A percentile compares a stretch with the other conserved stretches of the same genome.
phyloP scores from a whole-genome alignment of 192 early-diverging fungal species.

The Funneliformis geosporum region DNA sequence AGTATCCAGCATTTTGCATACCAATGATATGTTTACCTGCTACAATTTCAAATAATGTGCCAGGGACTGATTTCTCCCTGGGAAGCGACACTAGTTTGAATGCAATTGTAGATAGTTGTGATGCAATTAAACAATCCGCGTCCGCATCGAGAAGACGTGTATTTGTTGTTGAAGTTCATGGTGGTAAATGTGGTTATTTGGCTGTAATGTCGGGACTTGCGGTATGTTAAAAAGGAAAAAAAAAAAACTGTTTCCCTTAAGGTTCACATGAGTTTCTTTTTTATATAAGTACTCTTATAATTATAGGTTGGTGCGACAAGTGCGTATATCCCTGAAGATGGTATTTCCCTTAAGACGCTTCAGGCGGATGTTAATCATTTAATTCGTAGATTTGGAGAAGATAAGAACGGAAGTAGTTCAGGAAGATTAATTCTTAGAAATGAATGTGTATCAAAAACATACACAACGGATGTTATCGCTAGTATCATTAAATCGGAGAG shows the following conservation, averaged over 20 bases:
- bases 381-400: constrained; percentile 72
- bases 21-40: constrained; percentile 93
- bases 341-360: constrained; percentile 73
- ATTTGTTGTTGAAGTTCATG: constrained; percentile 97
- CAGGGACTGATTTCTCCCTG: constrained; percentile 92
- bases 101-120: constrained; percentile 87
- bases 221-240: constrained; percentile 25
- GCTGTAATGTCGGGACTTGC: constrained; percentile 84
- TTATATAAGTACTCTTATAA: not conserved
- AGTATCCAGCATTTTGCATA: constrained; percentile 93
- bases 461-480: constrained; percentile 87
- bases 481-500: constrained; percentile 87
- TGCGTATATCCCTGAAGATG: constrained; percentile 93
- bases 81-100: constrained; percentile 96
- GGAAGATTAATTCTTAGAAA: constrained; percentile 87
- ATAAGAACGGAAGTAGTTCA: constrained; percentile 69
- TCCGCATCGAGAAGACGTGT: constrained; percentile 87
- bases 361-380: constrained; percentile 87
- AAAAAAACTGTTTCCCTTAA: not conserved
- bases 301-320: constrained; percentile 80
- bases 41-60: constrained; percentile 97
- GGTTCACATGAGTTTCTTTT: not conserved
- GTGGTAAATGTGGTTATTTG: constrained; percentile 92
- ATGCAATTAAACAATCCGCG: constrained; percentile 91
- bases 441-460: constrained; percentile 74